phyloP scores from a whole-genome alignment of 148 eudicot species.

The Polygonum aviculare region DNA sequence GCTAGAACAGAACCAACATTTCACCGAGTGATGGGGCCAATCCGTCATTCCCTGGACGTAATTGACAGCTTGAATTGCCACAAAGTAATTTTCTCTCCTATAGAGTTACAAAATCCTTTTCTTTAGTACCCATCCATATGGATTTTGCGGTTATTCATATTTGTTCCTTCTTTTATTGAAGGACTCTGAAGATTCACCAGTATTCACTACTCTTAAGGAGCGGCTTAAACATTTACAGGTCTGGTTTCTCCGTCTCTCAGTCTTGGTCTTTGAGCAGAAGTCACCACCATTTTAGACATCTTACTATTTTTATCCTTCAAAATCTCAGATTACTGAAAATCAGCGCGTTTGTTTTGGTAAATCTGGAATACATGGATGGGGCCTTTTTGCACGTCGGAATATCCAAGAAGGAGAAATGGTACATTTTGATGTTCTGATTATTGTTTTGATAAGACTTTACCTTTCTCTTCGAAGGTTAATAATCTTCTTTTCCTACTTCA shows the following conservation, averaged over 20 bases:
- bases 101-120: not conserved
- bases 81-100: slow-evolving; percentile 23
- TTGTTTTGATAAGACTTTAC: not conserved
- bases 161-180: slow-evolving; percentile 10
- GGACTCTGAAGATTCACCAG: slow-evolving; percentile 35
- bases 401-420: slow-evolving; percentile 99
- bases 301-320: not conserved
- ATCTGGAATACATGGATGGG: slow-evolving; percentile 99
- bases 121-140: not conserved
- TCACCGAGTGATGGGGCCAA: slow-evolving; percentile 80
- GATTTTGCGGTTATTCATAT: not conserved
- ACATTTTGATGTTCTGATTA: slow-evolving; percentile 5
- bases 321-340: slow-evolving; percentile 52
- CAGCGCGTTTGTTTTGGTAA: slow-evolving; percentile 77
- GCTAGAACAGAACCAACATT: slow-evolving; percentile 36
- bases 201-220: slow-evolving; percentile 58
- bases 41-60: slow-evolving; percentile 47
- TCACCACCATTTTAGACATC: not conserved
- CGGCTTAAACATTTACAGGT: slow-evolving; percentile 69
- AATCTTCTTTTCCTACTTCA: slow-evolving; percentile 16
- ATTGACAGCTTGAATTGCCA: slow-evolving; percentile 49
- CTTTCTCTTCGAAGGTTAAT: not conserved
- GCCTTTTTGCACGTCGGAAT: slow-evolving; percentile 82
- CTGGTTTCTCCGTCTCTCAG: slow-evolving; percentile 13
- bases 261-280: not conserved